These are phyloP conservation scores for Hibiscus mutabilis DNA, from an alignment of 345 rosid genomes.

Conservation along the genomic window DNA sequence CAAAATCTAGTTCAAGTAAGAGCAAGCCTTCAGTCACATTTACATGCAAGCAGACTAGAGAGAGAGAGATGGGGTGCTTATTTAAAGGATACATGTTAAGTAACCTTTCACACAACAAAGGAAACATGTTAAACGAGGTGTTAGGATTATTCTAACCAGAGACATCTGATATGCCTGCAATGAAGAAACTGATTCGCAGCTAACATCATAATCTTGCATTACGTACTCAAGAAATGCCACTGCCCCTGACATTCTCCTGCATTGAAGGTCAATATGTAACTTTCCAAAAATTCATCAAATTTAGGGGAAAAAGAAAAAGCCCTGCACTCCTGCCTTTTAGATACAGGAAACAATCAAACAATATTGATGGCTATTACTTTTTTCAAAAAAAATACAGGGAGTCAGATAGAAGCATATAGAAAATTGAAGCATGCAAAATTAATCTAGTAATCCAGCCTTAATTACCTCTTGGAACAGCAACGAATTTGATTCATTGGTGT, in stretches of 20 bases:
- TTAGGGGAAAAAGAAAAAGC: not conserved
- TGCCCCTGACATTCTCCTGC: constrained; percentile 20
- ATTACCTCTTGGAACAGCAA: constrained; percentile 13
- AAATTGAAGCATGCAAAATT: not conserved
- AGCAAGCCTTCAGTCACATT: no score
- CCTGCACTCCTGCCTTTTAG: not conserved
- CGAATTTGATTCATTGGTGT: constrained; percentile 1
- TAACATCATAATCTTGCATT: constrained; percentile 10
- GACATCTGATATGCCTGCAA: constrained; percentile 22
- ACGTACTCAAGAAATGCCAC: constrained; percentile 12
- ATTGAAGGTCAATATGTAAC: not conserved
- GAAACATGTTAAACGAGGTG: not conserved
- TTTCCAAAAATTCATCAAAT: constrained; percentile 3
- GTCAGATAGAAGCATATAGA: not conserved
- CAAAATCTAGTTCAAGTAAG: no score
- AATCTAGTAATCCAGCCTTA: not conserved
- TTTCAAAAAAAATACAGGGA: no score
- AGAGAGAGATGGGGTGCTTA: not conserved
- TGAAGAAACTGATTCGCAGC: constrained; percentile 11
- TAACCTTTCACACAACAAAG: not conserved
- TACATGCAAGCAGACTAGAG: not conserved
- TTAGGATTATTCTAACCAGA: constrained; percentile 17
- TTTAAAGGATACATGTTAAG: not conserved
- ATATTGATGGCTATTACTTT: not conserved
- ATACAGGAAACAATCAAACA: no score